phyloP scores from a whole-genome alignment of 2,329 filamentous ascomycete species.

The Colletotrichum acutatum region DNA sequence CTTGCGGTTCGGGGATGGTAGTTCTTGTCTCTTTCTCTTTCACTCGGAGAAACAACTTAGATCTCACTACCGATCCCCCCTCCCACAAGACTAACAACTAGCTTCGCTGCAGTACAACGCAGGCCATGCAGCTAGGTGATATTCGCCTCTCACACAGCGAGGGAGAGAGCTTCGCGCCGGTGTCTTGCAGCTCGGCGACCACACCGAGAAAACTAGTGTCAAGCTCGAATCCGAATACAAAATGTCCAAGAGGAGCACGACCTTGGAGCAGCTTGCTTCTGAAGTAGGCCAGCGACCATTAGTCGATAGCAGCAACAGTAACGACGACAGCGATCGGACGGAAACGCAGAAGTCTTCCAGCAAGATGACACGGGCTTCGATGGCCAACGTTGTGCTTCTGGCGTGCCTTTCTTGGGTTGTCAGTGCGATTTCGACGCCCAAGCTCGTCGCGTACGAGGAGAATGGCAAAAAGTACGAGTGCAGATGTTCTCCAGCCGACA shows the following conservation, averaged over 20 bases:
- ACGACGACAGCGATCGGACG: neutral
- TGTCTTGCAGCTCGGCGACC: neutral
- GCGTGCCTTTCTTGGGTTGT: conserved; percentile 1
- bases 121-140: conserved; percentile 21
- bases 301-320: neutral
- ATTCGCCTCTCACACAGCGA: neutral
- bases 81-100: neutral
- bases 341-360: neutral
- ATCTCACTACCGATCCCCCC: neutral
- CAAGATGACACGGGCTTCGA: conserved; percentile 13
- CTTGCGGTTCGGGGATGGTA: neutral
- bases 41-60: neutral
- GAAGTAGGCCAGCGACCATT: neutral
- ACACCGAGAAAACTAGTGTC: neutral
- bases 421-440: neutral
- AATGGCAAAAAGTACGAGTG: conserved; percentile 41
- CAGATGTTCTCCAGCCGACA: conserved; percentile 59
- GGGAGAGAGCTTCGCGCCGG: conserved; percentile 6
- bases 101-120: neutral
- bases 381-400: conserved; percentile 2
- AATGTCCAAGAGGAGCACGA: conserved; percentile 19
- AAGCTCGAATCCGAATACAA: conserved; percentile 1
- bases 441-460: conserved; percentile 19
- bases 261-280: neutral
- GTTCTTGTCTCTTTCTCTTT: neutral